Base-by-base conservation (phyloP, 202 grass and related monocot species). In the Eragrostis tef region DNA sequence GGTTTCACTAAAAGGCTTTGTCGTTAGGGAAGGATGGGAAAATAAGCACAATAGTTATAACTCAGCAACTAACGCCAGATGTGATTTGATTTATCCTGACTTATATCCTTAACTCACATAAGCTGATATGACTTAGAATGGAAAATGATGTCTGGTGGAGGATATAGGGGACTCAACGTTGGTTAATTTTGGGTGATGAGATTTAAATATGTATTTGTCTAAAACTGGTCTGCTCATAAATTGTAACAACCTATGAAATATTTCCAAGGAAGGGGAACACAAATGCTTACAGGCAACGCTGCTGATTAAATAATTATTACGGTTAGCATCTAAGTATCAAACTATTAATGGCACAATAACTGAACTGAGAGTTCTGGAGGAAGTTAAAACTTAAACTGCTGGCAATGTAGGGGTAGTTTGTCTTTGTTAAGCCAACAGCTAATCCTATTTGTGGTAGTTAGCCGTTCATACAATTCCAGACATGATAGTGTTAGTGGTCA, bases 361-460 rank as follows among this genome's bases (percentile, higher is more conserved):
- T 44, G 49, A 36, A 73, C 60, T 1, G 11, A 50, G 11, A 50
- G 12, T 26, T 66, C 19, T 24, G n/a, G 34, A 7, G 75, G 12
- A 42, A 41, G 75, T 41, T 19, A 79, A 39, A 78, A 14, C 6
- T 31, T 31, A 31, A 31, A 31, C 29, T 3, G 5, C 53, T 42
- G 19, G 46, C 14, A 34, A 67, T 0, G 13, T 21, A 49, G 21
- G 25, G 4, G 7, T 13, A 22, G 22, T 41, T 77, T 8, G 21
- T 73, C 9, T 78, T 68, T 48, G 72, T 60, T 52, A 80, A 22
- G 26, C 8, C 20, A 85, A n/a, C 54, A 50, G 11, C 12, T 60
- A 85, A n/a, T 81, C 63, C 26, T 36, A 52, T 81, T 29, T 42
- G 43, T 24, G 68, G 64, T 51, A 44, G 62, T 74, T 80, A 80